Conservation (phyloP, 768 basidiomycete genomes). For the Zangia roseola region DNA sequence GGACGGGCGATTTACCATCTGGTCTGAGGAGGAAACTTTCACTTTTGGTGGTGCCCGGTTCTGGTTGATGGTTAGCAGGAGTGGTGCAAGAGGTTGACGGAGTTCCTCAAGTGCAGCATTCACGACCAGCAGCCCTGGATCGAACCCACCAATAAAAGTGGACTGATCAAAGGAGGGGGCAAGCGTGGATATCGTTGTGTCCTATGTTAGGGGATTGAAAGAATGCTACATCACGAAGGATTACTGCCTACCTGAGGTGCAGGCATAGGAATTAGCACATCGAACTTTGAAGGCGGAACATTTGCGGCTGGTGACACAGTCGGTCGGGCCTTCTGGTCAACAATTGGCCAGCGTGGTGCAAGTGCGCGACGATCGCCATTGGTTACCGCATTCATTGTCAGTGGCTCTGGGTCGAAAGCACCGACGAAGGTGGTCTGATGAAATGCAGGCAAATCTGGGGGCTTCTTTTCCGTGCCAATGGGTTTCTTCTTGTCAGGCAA, state of each 20-base stretch:
- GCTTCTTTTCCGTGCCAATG: constrained; percentile 12
- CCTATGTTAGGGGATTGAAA: constrained; percentile 13
- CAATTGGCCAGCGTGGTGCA: neutral
- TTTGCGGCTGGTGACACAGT: neutral
- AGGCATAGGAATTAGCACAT: constrained; percentile 33
- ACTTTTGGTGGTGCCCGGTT: neutral
- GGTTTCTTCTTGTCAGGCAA: constrained; percentile 25
- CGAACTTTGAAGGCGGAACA: constrained; percentile 14
- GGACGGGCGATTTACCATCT: constrained; percentile 33
- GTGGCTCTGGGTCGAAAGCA: constrained; percentile 39
- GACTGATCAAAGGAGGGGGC: no score
- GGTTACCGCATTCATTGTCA: constrained; percentile 6
- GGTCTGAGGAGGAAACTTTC: constrained; percentile 10
- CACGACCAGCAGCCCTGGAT: constrained; percentile 10
- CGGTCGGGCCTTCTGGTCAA: constrained; percentile 2
- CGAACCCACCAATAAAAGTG: constrained; percentile 55
- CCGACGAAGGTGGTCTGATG: constrained; percentile 51
- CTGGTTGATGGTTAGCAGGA: constrained; percentile 6
- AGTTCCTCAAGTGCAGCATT: constrained; percentile 8
- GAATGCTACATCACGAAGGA: constrained; percentile 20
- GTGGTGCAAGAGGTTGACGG: constrained; percentile 3
- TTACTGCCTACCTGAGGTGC: constrained; percentile 23
- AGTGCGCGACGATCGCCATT: constrained; percentile 8
- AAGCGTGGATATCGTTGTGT: constrained; percentile 15
- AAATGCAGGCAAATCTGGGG: constrained; percentile 7